A percentile compares a stretch with the other conserved stretches of the same genome.
Conservation (phyloP, 2,329 filamentous ascomycete genomes). For the Neonectria sp. region DNA sequence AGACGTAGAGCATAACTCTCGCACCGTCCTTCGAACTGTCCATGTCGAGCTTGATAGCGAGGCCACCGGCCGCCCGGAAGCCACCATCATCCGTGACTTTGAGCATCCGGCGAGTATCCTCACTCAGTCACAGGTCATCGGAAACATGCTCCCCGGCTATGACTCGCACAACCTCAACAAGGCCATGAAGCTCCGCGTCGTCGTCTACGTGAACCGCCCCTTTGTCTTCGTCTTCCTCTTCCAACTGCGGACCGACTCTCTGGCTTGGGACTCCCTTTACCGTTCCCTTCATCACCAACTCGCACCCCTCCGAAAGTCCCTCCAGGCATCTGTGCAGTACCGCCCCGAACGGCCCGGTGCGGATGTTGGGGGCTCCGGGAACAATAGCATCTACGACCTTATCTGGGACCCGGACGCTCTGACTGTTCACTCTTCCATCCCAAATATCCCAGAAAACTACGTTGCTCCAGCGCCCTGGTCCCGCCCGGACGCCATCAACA, state of each 20-base stretch:
- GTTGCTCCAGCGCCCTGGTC: constrained; percentile 63
- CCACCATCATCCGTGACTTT: constrained; percentile 63
- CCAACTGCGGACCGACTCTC: constrained; percentile 67
- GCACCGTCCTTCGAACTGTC: constrained; percentile 76
- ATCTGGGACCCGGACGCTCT: constrained; percentile 72
- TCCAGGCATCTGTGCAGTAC: constrained; percentile 71
- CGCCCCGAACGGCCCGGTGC: constrained; percentile 63
- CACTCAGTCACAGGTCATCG: constrained; percentile 53
- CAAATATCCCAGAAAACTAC: constrained; percentile 72
- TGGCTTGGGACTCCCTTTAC: constrained; percentile 71
- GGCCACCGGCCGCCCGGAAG: constrained; percentile 57
- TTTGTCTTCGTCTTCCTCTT: constrained; percentile 87
- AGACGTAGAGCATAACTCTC: constrained; percentile 60
- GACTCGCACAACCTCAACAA: constrained; percentile 67
- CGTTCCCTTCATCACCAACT: constrained; percentile 74
- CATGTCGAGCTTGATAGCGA: constrained; percentile 73
- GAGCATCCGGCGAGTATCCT: constrained; percentile 53
- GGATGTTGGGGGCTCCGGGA: constrained; percentile 48
- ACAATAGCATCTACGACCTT: constrained; percentile 70
- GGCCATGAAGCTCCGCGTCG: constrained; percentile 73
- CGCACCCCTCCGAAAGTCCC: constrained; percentile 69
- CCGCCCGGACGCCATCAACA: constrained; percentile 74
- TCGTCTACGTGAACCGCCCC: constrained; percentile 81
- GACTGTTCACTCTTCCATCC: constrained; percentile 74
- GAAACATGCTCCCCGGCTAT: constrained; percentile 52